These are phyloP conservation scores for Xylaria castorea DNA, from an alignment of 495 filamentous ascomycete species.

Conservation along the genomic window DNA sequence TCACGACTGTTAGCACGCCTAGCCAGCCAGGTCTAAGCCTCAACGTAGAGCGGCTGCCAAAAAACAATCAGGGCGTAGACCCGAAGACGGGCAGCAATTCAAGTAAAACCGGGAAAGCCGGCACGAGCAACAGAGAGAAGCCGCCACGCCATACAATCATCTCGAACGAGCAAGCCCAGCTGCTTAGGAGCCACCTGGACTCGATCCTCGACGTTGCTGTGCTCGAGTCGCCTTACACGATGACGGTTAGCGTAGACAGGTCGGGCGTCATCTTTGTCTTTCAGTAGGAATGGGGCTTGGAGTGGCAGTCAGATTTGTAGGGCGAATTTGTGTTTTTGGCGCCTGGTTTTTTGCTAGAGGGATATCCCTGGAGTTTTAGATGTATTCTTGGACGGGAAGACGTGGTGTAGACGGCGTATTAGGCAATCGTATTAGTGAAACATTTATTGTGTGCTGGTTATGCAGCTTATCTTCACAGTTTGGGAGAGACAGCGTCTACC, in stretches of 20 bases:
- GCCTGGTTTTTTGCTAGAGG: background rate
- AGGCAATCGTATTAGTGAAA: background rate
- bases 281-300: conserved; percentile 41
- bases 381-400: background rate
- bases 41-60: conserved; percentile 71
- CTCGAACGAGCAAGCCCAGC: conserved; percentile 81
- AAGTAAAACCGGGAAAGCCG: conserved; percentile 37
- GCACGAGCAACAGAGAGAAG: conserved; percentile 44
- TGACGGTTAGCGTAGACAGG: conserved; percentile 89
- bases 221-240: conserved; percentile 87
- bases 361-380: conserved; percentile 19
- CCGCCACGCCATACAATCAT: conserved; percentile 85
- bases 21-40: conserved; percentile 74
- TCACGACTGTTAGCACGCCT: conserved; percentile 54
- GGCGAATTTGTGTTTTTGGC: background rate
- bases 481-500: background rate
- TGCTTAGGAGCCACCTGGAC: conserved; percentile 88
- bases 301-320: background rate
- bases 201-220: conserved; percentile 86
- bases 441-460: background rate
- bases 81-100: conserved; percentile 47
- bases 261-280: conserved; percentile 94
- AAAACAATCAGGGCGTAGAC: conserved; percentile 48
- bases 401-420: background rate
- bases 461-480: background rate